A percentile compares a stretch with the other conserved stretches of the same genome.
phyloP scores from a whole-genome alignment of 257 asterid species.

The Euphrasia confusa region DNA sequence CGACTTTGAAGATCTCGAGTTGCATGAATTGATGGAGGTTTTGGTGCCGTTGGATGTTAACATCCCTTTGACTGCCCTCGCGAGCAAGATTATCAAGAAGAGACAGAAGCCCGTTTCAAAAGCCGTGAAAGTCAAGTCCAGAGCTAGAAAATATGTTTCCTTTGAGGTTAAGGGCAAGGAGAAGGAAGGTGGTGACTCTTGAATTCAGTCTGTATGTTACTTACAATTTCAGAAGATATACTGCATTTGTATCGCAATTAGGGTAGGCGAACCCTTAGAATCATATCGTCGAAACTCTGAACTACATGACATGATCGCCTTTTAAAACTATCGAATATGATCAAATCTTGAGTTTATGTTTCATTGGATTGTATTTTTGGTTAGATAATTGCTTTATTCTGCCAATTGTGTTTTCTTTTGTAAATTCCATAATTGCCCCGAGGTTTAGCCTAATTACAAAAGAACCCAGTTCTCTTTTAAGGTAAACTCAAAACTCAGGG shows the following conservation, averaged over 20 bases:
- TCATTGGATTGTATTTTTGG: too few species aligned
- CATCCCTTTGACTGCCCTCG: slow-evolving; percentile 49
- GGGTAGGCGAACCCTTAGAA: too few species aligned
- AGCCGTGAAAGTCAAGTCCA: slow-evolving; percentile 23
- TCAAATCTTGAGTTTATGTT: too few species aligned
- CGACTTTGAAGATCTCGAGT: slow-evolving; percentile 63
- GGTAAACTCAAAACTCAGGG: too few species aligned
- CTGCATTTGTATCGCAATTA: neutral
- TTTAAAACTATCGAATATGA: too few species aligned
- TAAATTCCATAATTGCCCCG: too few species aligned
- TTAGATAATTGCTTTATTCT: too few species aligned
- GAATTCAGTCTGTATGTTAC: neutral
- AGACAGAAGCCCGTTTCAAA: slow-evolving; percentile 35
- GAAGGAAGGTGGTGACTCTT: slow-evolving; percentile 11
- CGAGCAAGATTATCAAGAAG: slow-evolving; percentile 41
- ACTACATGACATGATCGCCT: neutral
- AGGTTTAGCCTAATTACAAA: too few species aligned
- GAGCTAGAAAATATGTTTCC: slow-evolving; percentile 18
- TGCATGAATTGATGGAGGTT: slow-evolving; percentile 49
- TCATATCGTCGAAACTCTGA: neutral
- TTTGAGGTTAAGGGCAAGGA: slow-evolving; percentile 23
- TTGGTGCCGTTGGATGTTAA: slow-evolving; percentile 55
- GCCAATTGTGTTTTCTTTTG: too few species aligned
- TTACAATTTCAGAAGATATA: neutral
- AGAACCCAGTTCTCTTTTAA: too few species aligned